Percentiles rank a stretch among this genome's conserved stretches.
Evolutionary conservation across 1,284 basidiomycete species (phyloP).

Genomic region (Porogramme epimiltina): DNA sequence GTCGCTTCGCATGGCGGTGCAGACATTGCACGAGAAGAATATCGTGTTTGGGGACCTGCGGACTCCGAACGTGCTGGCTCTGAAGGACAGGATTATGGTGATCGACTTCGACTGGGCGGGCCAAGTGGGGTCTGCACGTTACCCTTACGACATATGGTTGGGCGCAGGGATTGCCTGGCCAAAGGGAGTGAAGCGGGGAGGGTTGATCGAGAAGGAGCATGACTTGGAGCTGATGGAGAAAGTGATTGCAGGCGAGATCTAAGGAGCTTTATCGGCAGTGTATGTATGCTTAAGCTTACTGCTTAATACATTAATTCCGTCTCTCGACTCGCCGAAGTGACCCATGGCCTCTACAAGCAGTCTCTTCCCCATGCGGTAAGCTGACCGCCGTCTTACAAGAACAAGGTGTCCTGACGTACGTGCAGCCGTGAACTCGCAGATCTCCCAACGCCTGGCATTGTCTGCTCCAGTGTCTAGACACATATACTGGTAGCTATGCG

Average conservation of each 20-base stretch:
- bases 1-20: conserved; percentile 12
- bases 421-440: too few species aligned
- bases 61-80: conserved; percentile 20
- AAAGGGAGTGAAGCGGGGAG: conserved; percentile 2
- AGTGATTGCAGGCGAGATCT: neutral
- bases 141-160: conserved; percentile 10
- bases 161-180: conserved; percentile 3
- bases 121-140: conserved; percentile 12
- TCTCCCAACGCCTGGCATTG: too few species aligned
- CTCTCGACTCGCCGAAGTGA: too few species aligned
- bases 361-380: too few species aligned
- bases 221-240: neutral
- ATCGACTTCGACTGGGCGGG: conserved; percentile 32
- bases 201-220: conserved; percentile 9
- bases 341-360: too few species aligned
- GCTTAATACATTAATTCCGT: too few species aligned
- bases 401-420: too few species aligned
- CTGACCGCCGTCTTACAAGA: too few species aligned
- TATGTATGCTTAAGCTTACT: too few species aligned
- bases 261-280: too few species aligned
- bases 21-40: conserved; percentile 16
- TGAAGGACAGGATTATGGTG: conserved; percentile 12
- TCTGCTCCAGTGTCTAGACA: too few species aligned
- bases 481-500: too few species aligned
- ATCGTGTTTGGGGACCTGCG: conserved; percentile 28